Base-by-base conservation (phyloP, 495 filamentous ascomycete species). In the Cercophora sp. region DNA sequence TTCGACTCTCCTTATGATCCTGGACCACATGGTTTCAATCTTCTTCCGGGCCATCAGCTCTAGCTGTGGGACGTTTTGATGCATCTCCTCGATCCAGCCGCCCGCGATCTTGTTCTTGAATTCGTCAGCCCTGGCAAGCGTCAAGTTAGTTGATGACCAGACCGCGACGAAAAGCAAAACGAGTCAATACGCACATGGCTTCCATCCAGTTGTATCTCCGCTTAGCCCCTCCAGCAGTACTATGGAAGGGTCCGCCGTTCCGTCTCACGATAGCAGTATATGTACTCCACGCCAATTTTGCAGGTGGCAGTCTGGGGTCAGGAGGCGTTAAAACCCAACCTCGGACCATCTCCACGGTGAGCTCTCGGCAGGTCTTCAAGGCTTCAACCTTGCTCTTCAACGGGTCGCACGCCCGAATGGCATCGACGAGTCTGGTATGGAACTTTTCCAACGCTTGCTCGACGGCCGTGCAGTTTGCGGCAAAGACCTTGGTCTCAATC, bases 131-230 rank as follows among this genome's bases (percentile, higher is more conserved):
- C 56, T 59, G 16, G 22, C 34, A 24, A n/a, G 23, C 5, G 25
- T 24, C 19, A 41, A 11, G 19, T 47, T 19, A 45, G 51, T 36
- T 8, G 5, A 36, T 31, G 1, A 22, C 3, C 6, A 45, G 16
- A 8, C 20, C 41, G 10, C 1, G 13, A 39, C 5, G 34, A 22
- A 13, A 51, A 16, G 43, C 4, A 8, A 45, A 27, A 13, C 22
- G 31, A 29, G 23, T 11, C 2, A 27, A 8, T 31, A 52, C 56
- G 18, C 44, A 59, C 56, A 54, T 29, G 2, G 36, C 51, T 1
- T 45, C 55, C 55, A 61, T 61, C 58, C 58, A 64, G 43, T 59
- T 44, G 26, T 57, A 64, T 10, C 5, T 23, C 0, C 3, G 15
- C 9, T 22, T 9, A 2, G 24, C 8, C 0, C 37, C 46, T 22